phyloP scores from a whole-genome alignment of 306 rosid species.

The Calophaca sinica region DNA sequence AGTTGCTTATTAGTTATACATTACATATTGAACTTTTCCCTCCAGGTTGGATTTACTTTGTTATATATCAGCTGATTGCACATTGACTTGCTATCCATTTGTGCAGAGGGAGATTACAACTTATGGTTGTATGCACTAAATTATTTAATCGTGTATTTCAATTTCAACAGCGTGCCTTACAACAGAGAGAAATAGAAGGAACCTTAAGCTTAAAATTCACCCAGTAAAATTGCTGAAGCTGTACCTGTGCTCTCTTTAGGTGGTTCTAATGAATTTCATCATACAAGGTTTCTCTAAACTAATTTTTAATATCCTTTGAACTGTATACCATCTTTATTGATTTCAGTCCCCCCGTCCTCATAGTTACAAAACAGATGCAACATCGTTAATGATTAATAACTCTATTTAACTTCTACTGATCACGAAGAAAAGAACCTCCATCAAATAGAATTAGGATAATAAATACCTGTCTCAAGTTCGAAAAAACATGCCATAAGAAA shows the following conservation, averaged over 20 bases:
- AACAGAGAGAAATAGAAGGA: conserved; percentile 11
- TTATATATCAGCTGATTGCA: conserved; percentile 35
- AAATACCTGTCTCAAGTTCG: conserved; percentile 77
- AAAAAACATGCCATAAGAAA: conserved; percentile 82
- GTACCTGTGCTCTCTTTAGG: neutral
- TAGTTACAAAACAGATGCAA: conserved; percentile 40
- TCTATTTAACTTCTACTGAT: conserved; percentile 13
- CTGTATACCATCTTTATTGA: conserved; percentile 2
- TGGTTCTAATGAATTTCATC: conserved; percentile 21
- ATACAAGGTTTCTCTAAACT: conserved; percentile 3
- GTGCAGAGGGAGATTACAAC: conserved; percentile 17
- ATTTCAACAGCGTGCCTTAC: conserved; percentile 8
- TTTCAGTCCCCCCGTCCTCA: conserved; percentile 8
- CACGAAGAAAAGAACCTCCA: conserved; percentile 31
- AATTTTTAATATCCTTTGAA: conserved; percentile 21
- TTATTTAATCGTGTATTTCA: conserved; percentile 26
- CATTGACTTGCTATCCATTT: conserved; percentile 20
- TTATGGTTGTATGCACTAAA: conserved; percentile 18
- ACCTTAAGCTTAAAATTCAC: conserved; percentile 19
- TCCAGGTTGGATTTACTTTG: conserved; percentile 18
- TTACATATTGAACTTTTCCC: conserved; percentile 1
- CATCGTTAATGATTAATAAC: conserved; percentile 13
- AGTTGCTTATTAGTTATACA: conserved; percentile 9
- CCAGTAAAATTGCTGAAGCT: neutral
- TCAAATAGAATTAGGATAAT: conserved; percentile 18